These are phyloP conservation scores for Fusarium pseudograminearum DNA, from an alignment of 2,329 filamentous ascomycete genomes.

Conservation along the genomic window DNA sequence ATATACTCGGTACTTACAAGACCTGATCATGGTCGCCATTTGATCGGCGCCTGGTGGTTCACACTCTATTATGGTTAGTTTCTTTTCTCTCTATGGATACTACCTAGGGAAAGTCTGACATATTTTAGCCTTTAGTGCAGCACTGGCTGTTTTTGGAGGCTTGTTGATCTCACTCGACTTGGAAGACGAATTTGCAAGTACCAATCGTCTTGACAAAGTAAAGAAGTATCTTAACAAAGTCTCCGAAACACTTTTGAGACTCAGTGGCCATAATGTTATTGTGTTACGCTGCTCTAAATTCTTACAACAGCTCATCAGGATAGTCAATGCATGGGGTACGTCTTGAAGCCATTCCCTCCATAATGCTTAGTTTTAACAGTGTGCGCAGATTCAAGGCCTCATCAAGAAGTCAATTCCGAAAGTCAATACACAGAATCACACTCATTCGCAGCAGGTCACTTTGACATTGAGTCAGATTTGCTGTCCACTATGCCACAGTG, in stretches of 20 bases:
- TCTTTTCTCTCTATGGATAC: too few species aligned
- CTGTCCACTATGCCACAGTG: slow-evolving; percentile 4
- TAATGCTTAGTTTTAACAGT: not conserved
- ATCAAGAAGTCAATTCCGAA: too few species aligned
- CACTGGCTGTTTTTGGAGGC: slow-evolving; percentile 21
- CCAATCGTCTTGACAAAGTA: not conserved
- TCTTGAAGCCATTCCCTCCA: too few species aligned
- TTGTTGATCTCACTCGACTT: slow-evolving; percentile 4
- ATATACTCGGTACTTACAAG: slow-evolving; percentile 17
- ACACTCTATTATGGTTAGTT: slow-evolving; percentile 34
- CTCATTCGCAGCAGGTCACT: too few species aligned
- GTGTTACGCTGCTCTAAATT: not conserved
- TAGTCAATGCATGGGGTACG: slow-evolving; percentile 1
- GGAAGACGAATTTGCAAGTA: not conserved
- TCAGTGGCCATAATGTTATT: not conserved
- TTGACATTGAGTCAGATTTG: not conserved
- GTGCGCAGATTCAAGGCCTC: not conserved
- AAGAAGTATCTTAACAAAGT: not conserved
- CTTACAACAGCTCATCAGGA: slow-evolving; percentile 1
- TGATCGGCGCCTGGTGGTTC: slow-evolving; percentile 39
- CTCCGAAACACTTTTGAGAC: not conserved
- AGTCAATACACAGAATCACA: too few species aligned
- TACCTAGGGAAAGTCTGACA: not conserved
- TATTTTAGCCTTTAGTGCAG: slow-evolving; percentile 26
- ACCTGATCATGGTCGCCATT: slow-evolving; percentile 6